phyloP scores from a whole-genome alignment of 352 stramenopile species.

The Thalassiosira pacifica region DNA sequence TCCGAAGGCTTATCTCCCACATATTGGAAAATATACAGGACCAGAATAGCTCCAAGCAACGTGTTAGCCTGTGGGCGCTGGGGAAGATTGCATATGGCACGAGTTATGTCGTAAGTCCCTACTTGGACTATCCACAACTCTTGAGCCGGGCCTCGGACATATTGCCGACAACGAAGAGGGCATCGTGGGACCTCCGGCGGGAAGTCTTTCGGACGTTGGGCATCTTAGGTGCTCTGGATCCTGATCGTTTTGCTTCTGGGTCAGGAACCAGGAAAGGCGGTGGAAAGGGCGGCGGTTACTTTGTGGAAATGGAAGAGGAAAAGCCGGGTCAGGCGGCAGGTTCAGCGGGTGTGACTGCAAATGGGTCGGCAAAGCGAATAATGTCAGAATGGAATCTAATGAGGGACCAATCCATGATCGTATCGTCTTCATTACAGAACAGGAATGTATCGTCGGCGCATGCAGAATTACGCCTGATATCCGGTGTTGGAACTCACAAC shows the following conservation, averaged over 20 bases:
- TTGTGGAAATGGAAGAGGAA: conserved; percentile 75
- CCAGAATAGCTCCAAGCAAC: conserved; percentile 95
- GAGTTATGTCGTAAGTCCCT: conserved; percentile 93
- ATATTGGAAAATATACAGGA: conserved; percentile 97
- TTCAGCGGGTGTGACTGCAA: neutral
- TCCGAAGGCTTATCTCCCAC: conserved; percentile 94
- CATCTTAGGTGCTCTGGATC: conserved; percentile 95
- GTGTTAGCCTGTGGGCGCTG: conserved; percentile 95
- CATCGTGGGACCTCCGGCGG: conserved; percentile 92
- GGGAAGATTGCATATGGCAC: conserved; percentile 94
- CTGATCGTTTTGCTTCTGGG: conserved; percentile 91
- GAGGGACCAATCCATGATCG: conserved; percentile 40
- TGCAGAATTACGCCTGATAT: conserved; percentile 24
- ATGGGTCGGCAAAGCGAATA: conserved; percentile 44
- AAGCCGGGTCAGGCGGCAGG: conserved; percentile 10
- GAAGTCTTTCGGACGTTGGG: conserved; percentile 97
- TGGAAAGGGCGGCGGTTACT: conserved; percentile 84
- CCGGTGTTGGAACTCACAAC: neutral
- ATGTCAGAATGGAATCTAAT: conserved; percentile 37
- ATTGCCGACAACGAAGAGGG: conserved; percentile 90
- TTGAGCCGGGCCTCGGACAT: conserved; percentile 90
- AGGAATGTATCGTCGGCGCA: conserved; percentile 46
- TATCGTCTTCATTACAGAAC: conserved; percentile 29
- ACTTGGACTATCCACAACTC: conserved; percentile 95
- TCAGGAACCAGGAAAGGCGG: conserved; percentile 77